Base-by-base conservation (phyloP, 768 basidiomycete species). In the Leucogyrophana mollusca region DNA sequence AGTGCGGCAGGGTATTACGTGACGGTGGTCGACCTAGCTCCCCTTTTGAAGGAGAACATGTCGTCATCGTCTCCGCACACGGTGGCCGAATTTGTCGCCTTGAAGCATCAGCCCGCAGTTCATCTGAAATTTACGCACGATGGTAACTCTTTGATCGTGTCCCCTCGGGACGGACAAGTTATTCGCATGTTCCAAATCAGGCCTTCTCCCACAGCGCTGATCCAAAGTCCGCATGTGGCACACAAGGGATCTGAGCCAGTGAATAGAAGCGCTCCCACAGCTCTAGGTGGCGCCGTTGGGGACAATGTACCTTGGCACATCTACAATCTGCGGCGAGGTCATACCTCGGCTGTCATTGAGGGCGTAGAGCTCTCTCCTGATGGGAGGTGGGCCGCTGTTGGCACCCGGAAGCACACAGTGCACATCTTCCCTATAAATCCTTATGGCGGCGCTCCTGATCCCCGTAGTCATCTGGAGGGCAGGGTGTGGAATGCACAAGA, bases 361-460 rank as follows among this genome's bases (percentile, higher is more conserved):
- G 65, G 64, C 10, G 65, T 85, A 10, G 67, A 65, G 20, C 50
- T 58, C 5, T 59, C 64, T 34, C 51, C 60, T 3, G 83, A 85
- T 55, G 83, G 82, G 11, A 64, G 83, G 27, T 91, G 86, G 85
- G 62, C 82, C 14, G 88, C 80, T 3, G 63, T 90, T 27, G 78
- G 74, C n/a, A 89, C 84, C 32, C 57, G 70, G 57, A 82, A 82
- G 53, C 62, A 80, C 46, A 86, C 80, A 0, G 65, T 83, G 17
- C 88, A 92, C 65, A 66, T 91, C 1, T 92, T 90, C 57, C 79
- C 84, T 7, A 70, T 83, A 7, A 87, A 90, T 59, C 88, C 88
- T 4, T 83, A 83, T 47, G 90, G 88, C 1, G 86, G 90, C 3
- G 71, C 70, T 25, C 70, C 84, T 2, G 83, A 90, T 65, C 65